Percentiles rank a stretch among this genome's conserved stretches.
These are phyloP conservation scores for Vigna hirtella DNA, from an alignment of 306 rosid genomes.

Conservation along the genomic window DNA sequence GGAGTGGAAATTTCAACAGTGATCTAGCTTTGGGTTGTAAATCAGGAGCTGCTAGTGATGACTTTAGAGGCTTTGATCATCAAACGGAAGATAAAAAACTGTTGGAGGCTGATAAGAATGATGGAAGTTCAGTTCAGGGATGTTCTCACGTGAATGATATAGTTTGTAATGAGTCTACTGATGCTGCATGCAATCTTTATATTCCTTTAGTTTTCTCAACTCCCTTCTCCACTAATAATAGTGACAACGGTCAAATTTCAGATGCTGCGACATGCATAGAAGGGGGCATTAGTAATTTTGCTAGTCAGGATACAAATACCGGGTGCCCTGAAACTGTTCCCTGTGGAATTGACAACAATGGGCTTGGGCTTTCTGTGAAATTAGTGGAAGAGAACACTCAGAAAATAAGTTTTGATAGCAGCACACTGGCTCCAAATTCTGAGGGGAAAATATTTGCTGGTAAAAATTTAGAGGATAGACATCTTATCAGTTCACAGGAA, in stretches of 20 bases:
- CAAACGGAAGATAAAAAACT: constrained; percentile 42
- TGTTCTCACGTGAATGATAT: constrained; percentile 42
- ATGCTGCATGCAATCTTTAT: constrained; percentile 44
- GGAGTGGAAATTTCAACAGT: constrained; percentile 41
- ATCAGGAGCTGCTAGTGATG: constrained; percentile 40
- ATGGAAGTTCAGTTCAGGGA: constrained; percentile 45
- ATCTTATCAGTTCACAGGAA: constrained; percentile 38
- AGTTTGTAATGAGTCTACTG: constrained; percentile 40
- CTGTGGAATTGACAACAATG: constrained; percentile 40
- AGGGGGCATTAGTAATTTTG: constrained; percentile 41
- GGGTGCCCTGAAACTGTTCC: constrained; percentile 38
- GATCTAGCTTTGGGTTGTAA: constrained; percentile 44
- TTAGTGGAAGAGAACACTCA: constrained; percentile 42
- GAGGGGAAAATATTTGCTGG: constrained; percentile 37
- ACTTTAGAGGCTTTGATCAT: constrained; percentile 37
- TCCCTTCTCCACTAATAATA: constrained; percentile 37
- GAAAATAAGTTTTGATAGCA: constrained; percentile 44
- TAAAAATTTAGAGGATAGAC: constrained; percentile 40
- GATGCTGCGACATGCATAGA: constrained; percentile 41
- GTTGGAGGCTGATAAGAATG: constrained; percentile 45
- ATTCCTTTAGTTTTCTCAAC: constrained; percentile 40
- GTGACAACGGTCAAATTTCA: constrained; percentile 43
- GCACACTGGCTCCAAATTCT: constrained; percentile 48
- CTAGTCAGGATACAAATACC: constrained; percentile 40
- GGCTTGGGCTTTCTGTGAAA: constrained; percentile 35